phyloP scores from a whole-genome alignment of 495 filamentous ascomycete species.

The Poronia punctata region DNA sequence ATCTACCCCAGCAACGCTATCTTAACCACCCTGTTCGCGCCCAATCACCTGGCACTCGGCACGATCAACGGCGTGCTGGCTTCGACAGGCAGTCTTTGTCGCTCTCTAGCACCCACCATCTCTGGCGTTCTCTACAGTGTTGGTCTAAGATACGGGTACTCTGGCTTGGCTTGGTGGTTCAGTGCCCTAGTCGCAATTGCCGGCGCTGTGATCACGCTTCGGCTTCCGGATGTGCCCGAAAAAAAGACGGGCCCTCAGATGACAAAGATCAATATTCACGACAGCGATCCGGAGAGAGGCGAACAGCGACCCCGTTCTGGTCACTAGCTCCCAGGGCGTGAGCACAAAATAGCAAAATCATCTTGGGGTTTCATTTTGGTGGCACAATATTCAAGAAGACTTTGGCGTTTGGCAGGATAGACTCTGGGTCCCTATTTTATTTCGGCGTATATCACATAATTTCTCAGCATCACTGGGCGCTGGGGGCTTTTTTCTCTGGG shows the following conservation, averaged over 20 bases:
- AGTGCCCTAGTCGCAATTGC: conserved; percentile 66
- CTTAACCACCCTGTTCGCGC: conserved; percentile 76
- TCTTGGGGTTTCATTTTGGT: conserved; percentile 12
- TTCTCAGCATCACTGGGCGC: conserved; percentile 3
- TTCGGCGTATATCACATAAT: conserved; percentile 14
- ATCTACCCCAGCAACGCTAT: conserved; percentile 83
- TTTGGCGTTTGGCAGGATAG: conserved; percentile 28
- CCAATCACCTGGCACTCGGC: conserved; percentile 71
- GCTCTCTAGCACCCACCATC: conserved; percentile 81
- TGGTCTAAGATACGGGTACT: conserved; percentile 71
- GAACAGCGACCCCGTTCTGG: conserved; percentile 3
- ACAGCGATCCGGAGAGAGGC: conserved; percentile 11
- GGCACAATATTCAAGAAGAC: conserved; percentile 11
- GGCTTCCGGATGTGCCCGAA: conserved; percentile 40
- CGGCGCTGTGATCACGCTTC: conserved; percentile 53
- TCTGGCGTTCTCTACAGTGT: conserved; percentile 78
- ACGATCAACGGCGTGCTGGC: conserved; percentile 90
- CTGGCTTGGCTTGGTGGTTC: conserved; percentile 88
- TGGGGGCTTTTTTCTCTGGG: conserved; percentile 1
- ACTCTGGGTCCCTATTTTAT: conserved; percentile 16
- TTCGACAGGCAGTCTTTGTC: conserved; percentile 77
- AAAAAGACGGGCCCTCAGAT: conserved; percentile 14
- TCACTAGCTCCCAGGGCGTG: too few species aligned
- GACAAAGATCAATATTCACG: conserved; percentile 24
- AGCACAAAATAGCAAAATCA: neutral